A percentile compares a stretch with the other conserved stretches of the same genome.
Conservation (phyloP, 768 basidiomycete species). For the Lentinula sp. region DNA sequence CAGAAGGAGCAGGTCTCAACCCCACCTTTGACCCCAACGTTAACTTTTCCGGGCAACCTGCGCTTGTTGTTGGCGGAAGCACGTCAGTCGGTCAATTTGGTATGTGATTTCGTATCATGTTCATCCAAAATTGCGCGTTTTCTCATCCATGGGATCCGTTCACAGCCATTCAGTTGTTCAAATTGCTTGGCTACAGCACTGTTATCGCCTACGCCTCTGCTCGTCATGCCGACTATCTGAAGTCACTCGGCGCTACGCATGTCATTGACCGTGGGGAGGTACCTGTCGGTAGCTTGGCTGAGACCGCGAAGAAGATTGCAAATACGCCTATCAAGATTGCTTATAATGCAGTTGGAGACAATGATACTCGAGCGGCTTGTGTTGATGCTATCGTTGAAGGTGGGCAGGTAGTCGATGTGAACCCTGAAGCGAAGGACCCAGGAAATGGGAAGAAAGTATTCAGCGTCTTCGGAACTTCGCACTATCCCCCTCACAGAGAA, state of each 20-base stretch:
- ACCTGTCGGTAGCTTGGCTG: not conserved
- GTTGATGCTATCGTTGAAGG: constrained; percentile 20
- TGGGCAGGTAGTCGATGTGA: constrained; percentile 24
- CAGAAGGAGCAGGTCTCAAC: constrained; percentile 33
- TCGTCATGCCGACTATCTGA: constrained; percentile 9
- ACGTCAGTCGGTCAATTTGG: constrained; percentile 43
- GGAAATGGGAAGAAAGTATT: not conserved
- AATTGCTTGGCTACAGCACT: constrained; percentile 11
- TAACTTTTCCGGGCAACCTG: constrained; percentile 36
- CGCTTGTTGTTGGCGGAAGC: constrained; percentile 42
- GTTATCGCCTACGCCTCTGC: constrained; percentile 14
- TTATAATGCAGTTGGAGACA: constrained; percentile 5
- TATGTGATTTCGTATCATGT: not conserved
- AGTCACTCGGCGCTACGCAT: constrained; percentile 15
- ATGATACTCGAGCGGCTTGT: no score
- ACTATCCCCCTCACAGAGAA: not conserved
- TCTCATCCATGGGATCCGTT: not conserved
- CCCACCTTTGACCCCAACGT: constrained; percentile 31
- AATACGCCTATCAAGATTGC: constrained; percentile 10
- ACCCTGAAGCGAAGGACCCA: not conserved
- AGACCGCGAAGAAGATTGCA: constrained; percentile 11
- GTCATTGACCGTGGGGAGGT: constrained; percentile 11
- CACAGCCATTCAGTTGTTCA: constrained; percentile 13
- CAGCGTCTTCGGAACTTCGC: not conserved
- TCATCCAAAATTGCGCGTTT: constrained; percentile 9